Evolutionary conservation across 331 rosid genomes (phyloP).

Genomic region (Telfairia occidentalis): DNA sequence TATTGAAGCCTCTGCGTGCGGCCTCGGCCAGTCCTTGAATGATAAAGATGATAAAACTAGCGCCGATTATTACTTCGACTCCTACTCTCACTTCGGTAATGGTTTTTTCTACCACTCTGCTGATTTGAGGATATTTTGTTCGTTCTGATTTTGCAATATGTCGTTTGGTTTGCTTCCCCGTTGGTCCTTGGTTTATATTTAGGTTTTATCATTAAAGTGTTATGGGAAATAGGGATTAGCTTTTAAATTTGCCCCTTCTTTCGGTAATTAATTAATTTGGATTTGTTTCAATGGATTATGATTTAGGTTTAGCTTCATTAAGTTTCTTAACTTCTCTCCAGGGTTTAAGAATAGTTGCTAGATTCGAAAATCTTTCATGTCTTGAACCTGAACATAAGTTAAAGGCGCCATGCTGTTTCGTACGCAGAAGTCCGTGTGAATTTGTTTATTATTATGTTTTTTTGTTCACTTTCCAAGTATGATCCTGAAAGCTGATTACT

Average conservation of each 20-base stretch:
- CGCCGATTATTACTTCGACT: slow-evolving; percentile 95
- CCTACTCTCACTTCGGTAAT: slow-evolving; percentile 93
- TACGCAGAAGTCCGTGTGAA: not conserved
- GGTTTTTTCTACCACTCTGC: not conserved
- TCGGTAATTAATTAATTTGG: not conserved
- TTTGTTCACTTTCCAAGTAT: not conserved
- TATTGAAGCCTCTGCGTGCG: slow-evolving; percentile 19
- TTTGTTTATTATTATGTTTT: not conserved
- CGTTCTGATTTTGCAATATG: not conserved
- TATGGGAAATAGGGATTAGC: not conserved
- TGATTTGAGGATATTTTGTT: not conserved
- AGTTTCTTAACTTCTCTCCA: no score
- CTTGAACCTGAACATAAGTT: not conserved
- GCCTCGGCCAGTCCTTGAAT: slow-evolving; percentile 17
- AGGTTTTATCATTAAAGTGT: not conserved
- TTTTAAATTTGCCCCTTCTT: not conserved
- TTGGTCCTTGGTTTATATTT: not conserved
- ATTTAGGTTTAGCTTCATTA: not conserved
- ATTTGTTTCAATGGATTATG: not conserved
- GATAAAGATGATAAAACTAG: slow-evolving; percentile 73
- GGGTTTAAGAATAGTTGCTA: no score
- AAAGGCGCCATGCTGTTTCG: not conserved
- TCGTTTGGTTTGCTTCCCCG: not conserved
- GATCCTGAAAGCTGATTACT: not conserved
- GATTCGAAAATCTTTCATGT: no score